phyloP scores from a whole-genome alignment of 352 stramenopile genomes.

The Globisporangium sylvaticum region DNA sequence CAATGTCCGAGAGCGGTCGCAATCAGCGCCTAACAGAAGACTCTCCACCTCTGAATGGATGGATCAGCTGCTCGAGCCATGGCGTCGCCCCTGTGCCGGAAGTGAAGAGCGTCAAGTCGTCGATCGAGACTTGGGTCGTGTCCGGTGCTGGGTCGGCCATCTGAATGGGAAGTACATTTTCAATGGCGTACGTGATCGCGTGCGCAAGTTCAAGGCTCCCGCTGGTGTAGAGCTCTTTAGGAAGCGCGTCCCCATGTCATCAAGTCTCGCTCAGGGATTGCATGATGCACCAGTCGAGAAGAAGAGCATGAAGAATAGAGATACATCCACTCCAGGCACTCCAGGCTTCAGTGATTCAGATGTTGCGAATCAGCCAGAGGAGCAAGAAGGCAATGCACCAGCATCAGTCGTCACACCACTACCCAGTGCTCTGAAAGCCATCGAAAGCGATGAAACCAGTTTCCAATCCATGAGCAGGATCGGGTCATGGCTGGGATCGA shows the following conservation, averaged over 20 bases:
- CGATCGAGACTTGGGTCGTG: slow-evolving; percentile 61
- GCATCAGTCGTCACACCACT: slow-evolving; percentile 11
- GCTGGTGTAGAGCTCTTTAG: slow-evolving; percentile 70
- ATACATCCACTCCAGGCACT: background rate
- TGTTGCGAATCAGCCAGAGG: background rate
- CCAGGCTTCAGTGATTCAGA: background rate
- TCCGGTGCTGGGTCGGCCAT: slow-evolving; percentile 42
- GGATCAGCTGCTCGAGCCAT: slow-evolving; percentile 52
- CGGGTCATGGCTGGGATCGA: slow-evolving; percentile 53
- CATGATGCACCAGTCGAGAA: slow-evolving; percentile 15
- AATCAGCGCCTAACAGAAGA: slow-evolving; percentile 14
- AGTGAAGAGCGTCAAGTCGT: slow-evolving; percentile 32
- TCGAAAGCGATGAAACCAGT: slow-evolving; percentile 39
- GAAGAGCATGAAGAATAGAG: slow-evolving; percentile 5
- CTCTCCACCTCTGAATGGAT: slow-evolving; percentile 38
- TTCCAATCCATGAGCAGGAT: slow-evolving; percentile 67
- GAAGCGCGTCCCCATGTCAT: slow-evolving; percentile 46
- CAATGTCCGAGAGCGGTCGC: slow-evolving; percentile 17
- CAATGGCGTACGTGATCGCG: slow-evolving; percentile 46
- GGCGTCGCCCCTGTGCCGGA: slow-evolving; percentile 33
- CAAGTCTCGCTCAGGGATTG: slow-evolving; percentile 41
- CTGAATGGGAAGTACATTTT: slow-evolving; percentile 69
- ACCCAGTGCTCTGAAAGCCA: slow-evolving; percentile 28
- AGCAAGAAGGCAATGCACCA: background rate
- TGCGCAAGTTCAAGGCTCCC: slow-evolving; percentile 56